phyloP scores from a whole-genome alignment of 495 filamentous ascomycete species.

The Neurospora sp. region DNA sequence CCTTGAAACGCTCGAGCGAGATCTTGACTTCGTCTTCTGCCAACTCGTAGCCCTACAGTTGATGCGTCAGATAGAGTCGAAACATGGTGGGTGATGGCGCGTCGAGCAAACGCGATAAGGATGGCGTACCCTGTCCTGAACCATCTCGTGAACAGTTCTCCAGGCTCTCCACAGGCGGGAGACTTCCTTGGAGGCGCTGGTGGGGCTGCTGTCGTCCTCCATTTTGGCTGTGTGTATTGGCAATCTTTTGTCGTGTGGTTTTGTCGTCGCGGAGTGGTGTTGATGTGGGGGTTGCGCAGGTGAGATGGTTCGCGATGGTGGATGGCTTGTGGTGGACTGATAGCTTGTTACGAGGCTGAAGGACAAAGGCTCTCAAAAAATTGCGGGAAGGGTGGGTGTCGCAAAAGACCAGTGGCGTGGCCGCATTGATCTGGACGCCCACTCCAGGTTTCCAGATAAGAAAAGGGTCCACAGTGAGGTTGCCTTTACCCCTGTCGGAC shows the following conservation, averaged over 20 bases:
- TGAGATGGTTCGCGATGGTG: neutral
- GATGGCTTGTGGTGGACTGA: neutral
- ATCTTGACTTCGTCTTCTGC: conserved; percentile 81
- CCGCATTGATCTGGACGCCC: neutral
- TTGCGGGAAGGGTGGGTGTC: conserved; percentile 3
- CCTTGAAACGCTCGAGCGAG: conserved; percentile 62
- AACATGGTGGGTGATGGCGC: neutral
- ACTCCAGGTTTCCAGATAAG: neutral
- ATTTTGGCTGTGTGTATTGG: conserved; percentile 19
- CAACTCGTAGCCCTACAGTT: conserved; percentile 74
- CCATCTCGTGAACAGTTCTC: conserved; percentile 82
- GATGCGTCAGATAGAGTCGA: neutral
- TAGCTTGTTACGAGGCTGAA: conserved; percentile 7
- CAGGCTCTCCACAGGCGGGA: conserved; percentile 79
- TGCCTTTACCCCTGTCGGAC: neutral
- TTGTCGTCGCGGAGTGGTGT: conserved; percentile 2
- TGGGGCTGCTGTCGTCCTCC: conserved; percentile 43
- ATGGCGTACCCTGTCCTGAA: conserved; percentile 59
- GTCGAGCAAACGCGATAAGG: neutral
- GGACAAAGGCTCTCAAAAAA: conserved; percentile 12
- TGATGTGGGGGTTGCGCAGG: neutral
- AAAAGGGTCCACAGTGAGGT: neutral
- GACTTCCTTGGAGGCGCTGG: conserved; percentile 47
- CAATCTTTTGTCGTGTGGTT: neutral
- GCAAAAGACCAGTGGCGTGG: neutral